Base-by-base conservation (phyloP, 768 basidiomycete genomes). In the Harrya chromipes region DNA sequence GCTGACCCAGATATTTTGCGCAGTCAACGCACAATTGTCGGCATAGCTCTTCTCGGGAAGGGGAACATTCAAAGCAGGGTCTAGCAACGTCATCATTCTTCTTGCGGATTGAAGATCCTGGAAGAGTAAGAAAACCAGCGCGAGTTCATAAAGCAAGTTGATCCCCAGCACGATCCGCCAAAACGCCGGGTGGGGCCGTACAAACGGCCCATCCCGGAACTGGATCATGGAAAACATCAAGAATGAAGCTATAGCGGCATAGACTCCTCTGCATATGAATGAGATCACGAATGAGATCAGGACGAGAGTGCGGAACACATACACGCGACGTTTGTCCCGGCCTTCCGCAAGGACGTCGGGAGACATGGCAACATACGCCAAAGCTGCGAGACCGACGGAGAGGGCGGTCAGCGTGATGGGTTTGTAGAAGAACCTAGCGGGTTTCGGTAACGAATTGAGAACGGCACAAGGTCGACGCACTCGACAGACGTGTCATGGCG, bases 31-130 rank as follows among this genome's bases (percentile, higher is more conserved):
- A 62, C 90, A 94, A 57, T 88, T 79, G 54, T 93, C 90, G 11
- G 87, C 90, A 56, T 93, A 94, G 63, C 77, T 87, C 67, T 90
- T 91, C 69, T 94, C 90, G 10, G 86, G 86, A 11, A 92, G 74
- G 1, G 87, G 81, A 19, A 76, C 77, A 21, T 85, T 86, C 44
- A 93, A 73, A 43, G 72, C 74, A 16, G 85, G 76, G 61, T 92
- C 90, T n/a, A 92, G 71, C 54, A 81, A 79, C 36, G 76, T 83
- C 85, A 91, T 86, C 84, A 90, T 87, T 33, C 70, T 61, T 43
- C 86, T 79, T 11, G 90, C 90, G 14, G 86, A 87, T 48, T 76
- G 71, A 23, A 93, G 70, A 68, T 93, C 89, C 68, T 93, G 88
- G 68, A 93, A 93, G 43, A 93, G 77, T 27, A 94, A 64, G 67